Percentiles rank a stretch among this genome's conserved stretches.
Evolutionary conservation across 768 basidiomycete genomes (phyloP).

Genomic region (Ephemerocybe angulata): DNA sequence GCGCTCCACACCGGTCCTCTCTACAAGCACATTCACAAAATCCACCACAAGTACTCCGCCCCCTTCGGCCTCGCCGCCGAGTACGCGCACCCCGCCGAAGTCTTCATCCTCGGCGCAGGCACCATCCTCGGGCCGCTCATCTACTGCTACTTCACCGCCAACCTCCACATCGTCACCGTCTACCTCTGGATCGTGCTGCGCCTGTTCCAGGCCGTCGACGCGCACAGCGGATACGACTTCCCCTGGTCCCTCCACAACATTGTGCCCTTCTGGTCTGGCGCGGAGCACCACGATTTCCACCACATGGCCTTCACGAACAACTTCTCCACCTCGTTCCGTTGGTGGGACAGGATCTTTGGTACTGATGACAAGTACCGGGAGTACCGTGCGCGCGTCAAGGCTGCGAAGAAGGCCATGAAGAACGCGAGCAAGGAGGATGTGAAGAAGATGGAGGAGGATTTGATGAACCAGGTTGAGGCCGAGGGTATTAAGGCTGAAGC

Average conservation of each 20-base stretch:
- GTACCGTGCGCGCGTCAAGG: conserved; percentile 65
- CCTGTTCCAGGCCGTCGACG: conserved; percentile 95
- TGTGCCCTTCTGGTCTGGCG: conserved; percentile 94
- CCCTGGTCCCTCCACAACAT: conserved; percentile 95
- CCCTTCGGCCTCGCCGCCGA: conserved; percentile 97
- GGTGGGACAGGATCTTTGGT: conserved; percentile 86
- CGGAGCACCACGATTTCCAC: conserved; percentile 98
- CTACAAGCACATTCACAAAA: conserved; percentile 93
- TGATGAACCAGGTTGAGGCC: conserved; percentile 67
- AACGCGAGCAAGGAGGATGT: conserved; percentile 51
- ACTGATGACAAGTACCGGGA: conserved; percentile 88
- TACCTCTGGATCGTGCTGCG: conserved; percentile 92
- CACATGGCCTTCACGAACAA: conserved; percentile 96
- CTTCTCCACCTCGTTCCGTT: conserved; percentile 91
- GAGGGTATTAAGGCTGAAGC: conserved; percentile 73
- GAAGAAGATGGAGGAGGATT: conserved; percentile 52
- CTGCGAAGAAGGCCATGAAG: conserved; percentile 55
- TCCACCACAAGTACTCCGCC: conserved; percentile 96
- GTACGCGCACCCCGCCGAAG: conserved; percentile 96
- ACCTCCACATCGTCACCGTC: conserved; percentile 90
- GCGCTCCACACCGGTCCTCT: conserved; percentile 79
- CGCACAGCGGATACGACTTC: conserved; percentile 96
- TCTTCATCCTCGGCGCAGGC: conserved; percentile 90
- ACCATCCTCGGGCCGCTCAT: conserved; percentile 86
- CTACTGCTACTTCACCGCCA: conserved; percentile 69